phyloP scores from a whole-genome alignment of 2,329 filamentous ascomycete species.

The Dissoconium aciculare region DNA sequence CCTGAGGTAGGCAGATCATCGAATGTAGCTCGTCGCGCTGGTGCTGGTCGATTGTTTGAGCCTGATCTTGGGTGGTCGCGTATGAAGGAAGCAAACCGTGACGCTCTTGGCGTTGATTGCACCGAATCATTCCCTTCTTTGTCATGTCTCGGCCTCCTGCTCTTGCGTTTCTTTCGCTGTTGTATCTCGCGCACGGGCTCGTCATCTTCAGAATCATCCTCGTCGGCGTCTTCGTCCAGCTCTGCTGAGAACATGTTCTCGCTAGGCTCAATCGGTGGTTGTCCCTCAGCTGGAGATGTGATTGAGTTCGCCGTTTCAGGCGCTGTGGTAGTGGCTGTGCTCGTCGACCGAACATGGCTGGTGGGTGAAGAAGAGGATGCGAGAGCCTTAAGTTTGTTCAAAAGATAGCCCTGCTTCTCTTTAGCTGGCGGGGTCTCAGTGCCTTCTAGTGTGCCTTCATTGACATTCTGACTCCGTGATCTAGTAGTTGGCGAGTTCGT shows the following conservation, averaged over 20 bases:
- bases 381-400: slow-evolving; percentile 19
- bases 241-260: slow-evolving; percentile 32
- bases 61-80: slow-evolving; percentile 30
- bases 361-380: slow-evolving; percentile 10
- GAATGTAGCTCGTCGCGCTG: slow-evolving; percentile 38
- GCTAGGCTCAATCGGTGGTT: slow-evolving; percentile 21
- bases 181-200: slow-evolving; percentile 32
- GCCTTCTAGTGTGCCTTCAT: slow-evolving; percentile 3
- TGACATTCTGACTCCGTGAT: slow-evolving; percentile 4
- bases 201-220: slow-evolving; percentile 44
- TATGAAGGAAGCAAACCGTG: slow-evolving; percentile 36
- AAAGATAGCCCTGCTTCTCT: slow-evolving; percentile 16
- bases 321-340: slow-evolving; percentile 7
- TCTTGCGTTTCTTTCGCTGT: slow-evolving; percentile 50
- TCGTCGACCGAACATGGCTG: slow-evolving; percentile 4
- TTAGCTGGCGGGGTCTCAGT: slow-evolving; percentile 8
- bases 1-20: slow-evolving; percentile 18
- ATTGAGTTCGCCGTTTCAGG: slow-evolving; percentile 9
- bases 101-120: slow-evolving; percentile 49
- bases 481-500: slow-evolving; percentile 10
- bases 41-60: slow-evolving; percentile 44
- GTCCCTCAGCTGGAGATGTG: slow-evolving; percentile 16
- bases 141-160: slow-evolving; percentile 40
- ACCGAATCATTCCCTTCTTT: slow-evolving; percentile 42
- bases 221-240: slow-evolving; percentile 64